Base-by-base conservation (phyloP, 805 yeast genomes). In the Suhomyces sp. region DNA sequence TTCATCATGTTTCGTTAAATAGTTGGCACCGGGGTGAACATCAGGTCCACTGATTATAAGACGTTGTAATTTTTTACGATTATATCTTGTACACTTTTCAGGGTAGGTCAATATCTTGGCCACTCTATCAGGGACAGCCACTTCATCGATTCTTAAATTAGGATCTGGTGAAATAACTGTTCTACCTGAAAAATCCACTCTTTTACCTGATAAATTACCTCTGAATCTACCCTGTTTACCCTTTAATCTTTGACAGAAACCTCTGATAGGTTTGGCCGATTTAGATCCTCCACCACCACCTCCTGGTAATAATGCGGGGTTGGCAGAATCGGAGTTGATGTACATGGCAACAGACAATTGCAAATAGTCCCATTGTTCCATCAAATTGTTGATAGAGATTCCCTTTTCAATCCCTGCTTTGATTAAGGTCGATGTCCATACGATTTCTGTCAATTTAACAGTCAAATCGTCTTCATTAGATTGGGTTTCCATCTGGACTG, bases 151-250 rank as follows among this genome's bases (percentile, higher is more conserved):
- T 19, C 83, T 73, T 50, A 93, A 68, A 58, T 93, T 93, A 23
- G 99, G 99, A 68, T 93, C 99, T 2, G 98, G 98, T 2, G 98
- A 91, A 54, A 93, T 93, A 49, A 93, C 99, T 0, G 98, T 93
- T 69, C 99, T 79, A 33, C 95, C 98, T 0, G 97, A 88, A 57
- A 93, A 93, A 63, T 93, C 99, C 17, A 93, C 99, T 70, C 99
- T 85, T 63, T 93, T 93, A 63, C 99, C 99, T 1, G 97, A 88
- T 50, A 93, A 68, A 56, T 93, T 93, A 48, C 99, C 99, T 72
- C 99, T 78, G 68, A 93, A 95, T 58, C 99, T 83, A 54, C 99
- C 99, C 65, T 93, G 98, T 50, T 93, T 93, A 60, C 99, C 99
- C 65, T 93, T 93, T 46, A 93, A 72, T 56, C 99, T 79, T 68